A percentile compares a stretch with the other conserved stretches of the same genome.
Evolutionary conservation across 345 rosid species (phyloP).

Genomic region (Camelina laxa): DNA sequence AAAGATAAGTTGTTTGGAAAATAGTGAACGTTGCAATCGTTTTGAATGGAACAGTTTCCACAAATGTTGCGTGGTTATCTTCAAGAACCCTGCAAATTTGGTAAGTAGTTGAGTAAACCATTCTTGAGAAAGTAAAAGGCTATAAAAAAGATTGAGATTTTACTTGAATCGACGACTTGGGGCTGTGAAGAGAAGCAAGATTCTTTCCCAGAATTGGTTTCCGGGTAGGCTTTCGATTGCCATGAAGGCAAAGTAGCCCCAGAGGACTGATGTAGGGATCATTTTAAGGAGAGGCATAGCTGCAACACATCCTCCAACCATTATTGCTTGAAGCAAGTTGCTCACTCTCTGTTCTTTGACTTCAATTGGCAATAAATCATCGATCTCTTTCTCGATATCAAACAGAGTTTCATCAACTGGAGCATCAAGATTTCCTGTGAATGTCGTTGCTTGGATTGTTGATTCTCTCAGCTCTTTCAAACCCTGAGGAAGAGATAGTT

Average conservation of each 20-base stretch:
- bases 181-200: slow-evolving; percentile 85
- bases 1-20: slow-evolving; percentile 80
- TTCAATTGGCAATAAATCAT: slow-evolving; percentile 84
- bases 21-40: slow-evolving; percentile 75
- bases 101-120: not conserved
- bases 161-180: slow-evolving; percentile 96
- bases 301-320: slow-evolving; percentile 89
- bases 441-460: slow-evolving; percentile 74
- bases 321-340: slow-evolving; percentile 86
- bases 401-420: slow-evolving; percentile 84
- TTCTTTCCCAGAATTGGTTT: slow-evolving; percentile 97
- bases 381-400: slow-evolving; percentile 84
- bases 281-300: slow-evolving; percentile 92
- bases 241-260: slow-evolving; percentile 99
- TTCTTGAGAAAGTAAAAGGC: not conserved
- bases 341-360: slow-evolving; percentile 97
- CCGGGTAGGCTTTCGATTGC: slow-evolving; percentile 97
- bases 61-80: slow-evolving; percentile 79
- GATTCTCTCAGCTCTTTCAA: slow-evolving; percentile 87
- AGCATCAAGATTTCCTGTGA: slow-evolving; percentile 76
- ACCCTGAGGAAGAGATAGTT: slow-evolving; percentile 55
- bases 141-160: slow-evolving; percentile 12
- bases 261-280: slow-evolving; percentile 94
- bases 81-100: slow-evolving; percentile 70
- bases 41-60: slow-evolving; percentile 94